Evolutionary conservation across 2,329 filamentous ascomycete species (phyloP).

Genomic region (Colletotrichum plurivorum): DNA sequence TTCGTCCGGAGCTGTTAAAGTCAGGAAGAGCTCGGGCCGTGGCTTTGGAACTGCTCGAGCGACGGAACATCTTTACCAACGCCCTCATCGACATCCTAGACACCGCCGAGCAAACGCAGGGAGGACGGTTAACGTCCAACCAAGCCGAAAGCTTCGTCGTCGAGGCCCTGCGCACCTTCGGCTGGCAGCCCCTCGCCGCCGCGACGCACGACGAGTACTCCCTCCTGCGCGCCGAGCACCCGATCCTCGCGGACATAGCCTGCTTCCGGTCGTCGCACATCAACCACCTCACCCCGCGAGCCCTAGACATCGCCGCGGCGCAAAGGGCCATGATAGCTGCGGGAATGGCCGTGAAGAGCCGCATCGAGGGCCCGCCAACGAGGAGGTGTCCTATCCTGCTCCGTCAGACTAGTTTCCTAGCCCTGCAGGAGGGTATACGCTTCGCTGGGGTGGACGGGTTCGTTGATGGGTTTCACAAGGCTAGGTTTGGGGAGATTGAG

Average conservation of each 20-base stretch:
- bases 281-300: conserved; percentile 67
- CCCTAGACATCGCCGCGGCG: conserved; percentile 61
- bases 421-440: conserved; percentile 61
- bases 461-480: conserved; percentile 57
- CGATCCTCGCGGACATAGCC: conserved; percentile 63
- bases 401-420: conserved; percentile 68
- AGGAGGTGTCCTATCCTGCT: conserved; percentile 61
- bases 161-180: conserved; percentile 61
- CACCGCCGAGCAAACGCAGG: conserved; percentile 48
- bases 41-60: conserved; percentile 50
- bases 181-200: conserved; percentile 60
- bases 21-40: conserved; percentile 48
- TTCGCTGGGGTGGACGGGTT: conserved; percentile 48
- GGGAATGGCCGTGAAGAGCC: conserved; percentile 61
- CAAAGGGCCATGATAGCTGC: conserved; percentile 57
- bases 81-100: conserved; percentile 55
- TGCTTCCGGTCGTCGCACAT: conserved; percentile 61
- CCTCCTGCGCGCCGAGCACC: conserved; percentile 57
- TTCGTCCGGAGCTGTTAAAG: conserved; percentile 57
- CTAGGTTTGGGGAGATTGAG: conserved; percentile 68
- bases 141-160: conserved; percentile 55
- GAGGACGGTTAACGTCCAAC: conserved; percentile 44
- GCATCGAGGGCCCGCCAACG: conserved; percentile 65
- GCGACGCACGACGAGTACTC: conserved; percentile 58
- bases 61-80: conserved; percentile 58